Base-by-base conservation (phyloP, 2,329 filamentous ascomycete genomes). In the Xylaria arbuscula region DNA sequence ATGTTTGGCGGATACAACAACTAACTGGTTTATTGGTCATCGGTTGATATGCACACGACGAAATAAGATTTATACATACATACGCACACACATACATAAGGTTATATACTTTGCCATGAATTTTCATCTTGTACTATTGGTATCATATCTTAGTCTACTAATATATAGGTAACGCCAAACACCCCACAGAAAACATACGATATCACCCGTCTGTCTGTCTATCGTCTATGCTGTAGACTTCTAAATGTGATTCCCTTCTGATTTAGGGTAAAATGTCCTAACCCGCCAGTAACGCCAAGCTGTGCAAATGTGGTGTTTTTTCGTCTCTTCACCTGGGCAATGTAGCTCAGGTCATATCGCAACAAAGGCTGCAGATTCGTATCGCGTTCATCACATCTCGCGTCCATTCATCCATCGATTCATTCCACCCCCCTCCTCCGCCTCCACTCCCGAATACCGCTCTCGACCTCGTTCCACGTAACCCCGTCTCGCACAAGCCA, bases 391-490 rank as follows among this genome's bases (percentile, higher is more conserved):
- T 58, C 58, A 54, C n/a, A 19, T 24, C 17, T 8, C 48, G 1
- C 48, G n/a, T 47, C 10, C 34, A 34, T 32, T 34, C 40, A 22
- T 64, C 24, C 62, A 66, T 76, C 85, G 32, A 38, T 60, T 60
- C 48, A 68, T 42, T 66, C 67, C 28, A 74, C 69, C 0, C 24
- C 89, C 77, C 89, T 89, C 76, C 91, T 87, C 80, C 87, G 89
- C 76, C 95, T 88, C 95, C 96, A 98, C 75, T 91, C 89, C 77
- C 84, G 85, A 5, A 98, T 88, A 0, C 94, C 95, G 67, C 85
- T 86, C 80, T 97, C 94, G 22, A 98, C 82, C 82, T 96, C 94
- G 0, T 84, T 84, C 81, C 89, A 90, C 1, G 87, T 90, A 62
- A 97, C 89, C 0, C 94, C 94, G 78, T 97, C 91, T 64, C 87